Conservation (phyloP, 2,329 filamentous ascomycete genomes). For the Penicillium carneum region DNA sequence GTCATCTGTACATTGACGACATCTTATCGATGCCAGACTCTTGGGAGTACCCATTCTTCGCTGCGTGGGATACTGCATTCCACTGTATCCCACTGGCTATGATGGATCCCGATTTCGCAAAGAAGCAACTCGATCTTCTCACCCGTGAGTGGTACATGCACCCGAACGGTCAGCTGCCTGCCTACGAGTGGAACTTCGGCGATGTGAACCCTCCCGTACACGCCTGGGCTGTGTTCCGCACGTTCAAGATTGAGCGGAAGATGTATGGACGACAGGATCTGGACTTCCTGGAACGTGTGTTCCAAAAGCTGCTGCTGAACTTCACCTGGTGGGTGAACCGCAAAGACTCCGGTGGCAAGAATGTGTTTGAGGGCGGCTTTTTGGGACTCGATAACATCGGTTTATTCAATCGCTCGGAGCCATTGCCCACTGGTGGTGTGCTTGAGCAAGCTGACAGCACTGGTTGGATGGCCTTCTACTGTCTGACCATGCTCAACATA, state of each 20-base stretch:
- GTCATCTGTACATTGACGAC: conserved; percentile 92
- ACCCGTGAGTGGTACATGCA: conserved; percentile 99
- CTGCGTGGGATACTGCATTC: conserved; percentile 95
- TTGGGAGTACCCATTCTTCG: conserved; percentile 98
- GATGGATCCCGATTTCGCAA: conserved; percentile 97
- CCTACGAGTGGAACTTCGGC: conserved; percentile 96
- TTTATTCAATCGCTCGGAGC: conserved; percentile 94
- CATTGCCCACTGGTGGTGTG: conserved; percentile 88
- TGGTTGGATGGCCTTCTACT: conserved; percentile 99
- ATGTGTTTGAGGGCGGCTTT: conserved; percentile 96
- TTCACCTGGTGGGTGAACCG: conserved; percentile 99
- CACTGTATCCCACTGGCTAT: conserved; percentile 95
- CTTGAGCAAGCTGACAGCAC: conserved; percentile 97
- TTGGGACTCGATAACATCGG: conserved; percentile 96
- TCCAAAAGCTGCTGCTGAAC: conserved; percentile 93
- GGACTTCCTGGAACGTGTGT: conserved; percentile 93
- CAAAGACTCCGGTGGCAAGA: conserved; percentile 92
- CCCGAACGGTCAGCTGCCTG: conserved; percentile 91
- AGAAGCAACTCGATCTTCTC: conserved; percentile 95
- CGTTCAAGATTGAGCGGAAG: conserved; percentile 98
- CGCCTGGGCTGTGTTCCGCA: conserved; percentile 92
- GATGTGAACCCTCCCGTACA: conserved; percentile 97
- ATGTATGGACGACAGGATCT: conserved; percentile 93
- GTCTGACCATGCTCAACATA: conserved; percentile 95
- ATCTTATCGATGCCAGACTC: conserved; percentile 97